Conservation (phyloP, 1,139 yeast genomes). For the Lizanozyma gosingica region DNA sequence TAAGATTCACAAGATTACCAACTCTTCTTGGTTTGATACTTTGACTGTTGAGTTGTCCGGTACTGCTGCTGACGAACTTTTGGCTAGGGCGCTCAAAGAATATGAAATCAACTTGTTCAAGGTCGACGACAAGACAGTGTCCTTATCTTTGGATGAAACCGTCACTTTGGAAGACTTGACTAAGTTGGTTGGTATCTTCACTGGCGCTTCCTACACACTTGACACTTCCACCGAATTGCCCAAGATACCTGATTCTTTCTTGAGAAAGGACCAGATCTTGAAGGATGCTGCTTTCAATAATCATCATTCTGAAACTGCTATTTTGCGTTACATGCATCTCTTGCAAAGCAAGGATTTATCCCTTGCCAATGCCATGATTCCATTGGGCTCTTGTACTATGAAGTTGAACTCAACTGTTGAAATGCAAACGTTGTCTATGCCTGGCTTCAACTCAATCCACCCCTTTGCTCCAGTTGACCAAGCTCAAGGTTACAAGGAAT, state of each 20-base stretch:
- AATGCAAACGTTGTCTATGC: conserved; percentile 92
- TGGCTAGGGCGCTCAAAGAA: conserved; percentile 48
- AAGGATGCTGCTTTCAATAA: conserved; percentile 73
- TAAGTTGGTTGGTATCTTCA: conserved; percentile 51
- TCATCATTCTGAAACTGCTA: conserved; percentile 89
- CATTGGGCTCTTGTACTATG: conserved; percentile 97
- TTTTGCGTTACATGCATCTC: conserved; percentile 81
- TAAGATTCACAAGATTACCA: conserved; percentile 40
- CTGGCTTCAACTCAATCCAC: conserved; percentile 80
- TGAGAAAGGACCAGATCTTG: conserved; percentile 58
- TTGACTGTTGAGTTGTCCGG: conserved; percentile 55
- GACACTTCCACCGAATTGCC: conserved; percentile 32
- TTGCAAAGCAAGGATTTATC: conserved; percentile 87
- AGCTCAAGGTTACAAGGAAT: conserved; percentile 72
- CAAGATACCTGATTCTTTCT: conserved; percentile 41
- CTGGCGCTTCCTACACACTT: conserved; percentile 20
- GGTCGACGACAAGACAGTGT: conserved; percentile 52
- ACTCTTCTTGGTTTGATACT: conserved; percentile 79
- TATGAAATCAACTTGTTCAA: conserved; percentile 71
- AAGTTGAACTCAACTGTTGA: conserved; percentile 91
- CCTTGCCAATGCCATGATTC: conserved; percentile 92
- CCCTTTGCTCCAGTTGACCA: conserved; percentile 90
- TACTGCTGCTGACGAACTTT: conserved; percentile 43
- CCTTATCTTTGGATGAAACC: conserved; percentile 82
- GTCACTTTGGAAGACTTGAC: conserved; percentile 55